These are phyloP conservation scores for Coelastrella sp. DNA, from an alignment of 139 green algal genomes.

Conservation along the genomic window DNA sequence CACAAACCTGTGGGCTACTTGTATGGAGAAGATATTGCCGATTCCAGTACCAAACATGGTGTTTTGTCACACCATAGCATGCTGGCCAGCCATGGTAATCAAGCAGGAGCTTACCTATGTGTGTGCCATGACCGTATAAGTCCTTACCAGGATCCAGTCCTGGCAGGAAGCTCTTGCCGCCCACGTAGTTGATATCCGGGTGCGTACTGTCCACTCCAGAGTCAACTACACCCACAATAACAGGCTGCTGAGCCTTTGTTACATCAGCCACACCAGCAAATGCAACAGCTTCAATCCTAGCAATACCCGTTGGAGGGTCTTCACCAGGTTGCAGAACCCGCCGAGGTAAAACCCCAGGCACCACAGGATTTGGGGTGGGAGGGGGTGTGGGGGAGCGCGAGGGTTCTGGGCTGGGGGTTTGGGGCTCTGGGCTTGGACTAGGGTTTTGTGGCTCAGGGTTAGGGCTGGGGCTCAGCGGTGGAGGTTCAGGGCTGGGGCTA, in stretches of 20 bases:
- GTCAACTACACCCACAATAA: background rate
- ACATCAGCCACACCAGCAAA: background rate
- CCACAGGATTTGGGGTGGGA: too few relatives aligned
- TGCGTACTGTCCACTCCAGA: background rate
- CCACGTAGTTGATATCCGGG: conserved; percentile 22
- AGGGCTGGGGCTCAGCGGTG: background rate
- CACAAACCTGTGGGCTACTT: too few relatives aligned
- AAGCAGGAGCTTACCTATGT: background rate
- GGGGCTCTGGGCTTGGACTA: background rate
- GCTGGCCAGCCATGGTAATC: too few relatives aligned
- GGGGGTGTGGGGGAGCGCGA: background rate
- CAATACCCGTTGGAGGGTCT: background rate
- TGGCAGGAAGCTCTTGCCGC: background rate
- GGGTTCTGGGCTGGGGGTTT: background rate
- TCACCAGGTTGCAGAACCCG: background rate
- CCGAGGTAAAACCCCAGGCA: too few relatives aligned
- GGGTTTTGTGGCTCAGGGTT: background rate
- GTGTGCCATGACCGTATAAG: background rate
- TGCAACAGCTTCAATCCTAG: background rate
- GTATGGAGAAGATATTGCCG: too few relatives aligned
- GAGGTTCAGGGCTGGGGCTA: background rate
- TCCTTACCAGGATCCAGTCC: background rate
- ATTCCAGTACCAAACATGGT: too few relatives aligned
- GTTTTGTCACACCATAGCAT: too few relatives aligned
- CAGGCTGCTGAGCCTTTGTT: background rate